Conservation (phyloP, 768 basidiomycete species). For the Russula griseocarnosa region DNA sequence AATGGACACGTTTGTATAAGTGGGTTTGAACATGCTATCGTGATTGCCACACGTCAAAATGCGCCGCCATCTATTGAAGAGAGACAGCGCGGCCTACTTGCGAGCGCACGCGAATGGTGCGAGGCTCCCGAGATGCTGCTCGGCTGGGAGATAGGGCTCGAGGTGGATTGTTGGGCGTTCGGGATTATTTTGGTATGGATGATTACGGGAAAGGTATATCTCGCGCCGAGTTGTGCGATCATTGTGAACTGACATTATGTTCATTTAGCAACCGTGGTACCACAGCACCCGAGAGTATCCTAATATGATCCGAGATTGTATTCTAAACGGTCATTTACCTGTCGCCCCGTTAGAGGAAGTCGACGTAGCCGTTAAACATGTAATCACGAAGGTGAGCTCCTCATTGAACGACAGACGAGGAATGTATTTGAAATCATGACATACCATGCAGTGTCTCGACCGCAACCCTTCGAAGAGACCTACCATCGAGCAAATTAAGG, state of each 20-base stretch:
- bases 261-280: constrained; percentile 15
- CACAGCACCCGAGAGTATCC: not conserved
- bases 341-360: constrained; percentile 8
- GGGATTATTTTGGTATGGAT: constrained; percentile 27
- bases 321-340: constrained; percentile 7
- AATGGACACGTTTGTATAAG: constrained; percentile 27
- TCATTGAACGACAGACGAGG: not conserved
- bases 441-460: constrained; percentile 24
- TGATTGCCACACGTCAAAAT: constrained; percentile 5
- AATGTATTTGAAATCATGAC: not conserved
- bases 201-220: constrained; percentile 25
- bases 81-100: constrained; percentile 4
- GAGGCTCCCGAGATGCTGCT: constrained; percentile 27
- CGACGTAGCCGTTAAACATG: constrained; percentile 1
- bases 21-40: constrained; percentile 23
- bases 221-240: not conserved
- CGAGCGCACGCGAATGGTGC: constrained; percentile 22
- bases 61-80: constrained; percentile 4
- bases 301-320: constrained; percentile 10
- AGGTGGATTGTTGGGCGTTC: constrained; percentile 28
- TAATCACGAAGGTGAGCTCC: constrained; percentile 22
- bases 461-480: constrained; percentile 25
- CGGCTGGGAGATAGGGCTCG: constrained; percentile 25
- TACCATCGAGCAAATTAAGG: constrained; percentile 11
- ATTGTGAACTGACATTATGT: not conserved